A percentile compares a stretch with the other conserved stretches of the same genome.
phyloP scores from a whole-genome alignment of 257 asterid species.

The Capsicum chinense region DNA sequence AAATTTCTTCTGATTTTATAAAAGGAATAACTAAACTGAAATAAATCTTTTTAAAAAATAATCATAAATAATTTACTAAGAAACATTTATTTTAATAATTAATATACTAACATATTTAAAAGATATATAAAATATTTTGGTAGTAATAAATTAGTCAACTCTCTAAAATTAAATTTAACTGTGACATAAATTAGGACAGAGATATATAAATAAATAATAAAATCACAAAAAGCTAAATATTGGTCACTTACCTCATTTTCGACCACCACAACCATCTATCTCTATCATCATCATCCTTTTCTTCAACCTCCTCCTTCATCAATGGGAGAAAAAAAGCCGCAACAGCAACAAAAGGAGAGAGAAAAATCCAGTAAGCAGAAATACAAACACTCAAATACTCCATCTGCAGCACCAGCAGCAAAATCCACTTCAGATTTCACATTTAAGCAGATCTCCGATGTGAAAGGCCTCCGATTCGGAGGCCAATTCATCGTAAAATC shows the following conservation, averaged over 20 bases:
- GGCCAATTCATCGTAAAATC: conserved; percentile 94
- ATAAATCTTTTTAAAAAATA: too few species aligned
- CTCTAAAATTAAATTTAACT: too few species aligned
- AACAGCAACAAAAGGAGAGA: background rate
- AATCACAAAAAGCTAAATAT: conserved; percentile 3
- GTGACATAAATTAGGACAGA: too few species aligned
- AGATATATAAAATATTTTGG: too few species aligned
- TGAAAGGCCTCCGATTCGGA: conserved; percentile 91
- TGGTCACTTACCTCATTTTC: background rate
- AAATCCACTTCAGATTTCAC: conserved; percentile 63
- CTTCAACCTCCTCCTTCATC: background rate
- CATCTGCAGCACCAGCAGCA: background rate
- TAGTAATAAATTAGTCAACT: too few species aligned
- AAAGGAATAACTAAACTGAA: too few species aligned
- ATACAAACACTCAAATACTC: conserved; percentile 68
- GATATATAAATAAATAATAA: background rate
- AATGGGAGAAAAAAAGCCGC: conserved; percentile 52
- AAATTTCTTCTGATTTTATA: too few species aligned
- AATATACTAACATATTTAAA: too few species aligned
- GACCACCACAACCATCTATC: background rate
- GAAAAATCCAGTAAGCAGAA: conserved; percentile 67
- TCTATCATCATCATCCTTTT: background rate
- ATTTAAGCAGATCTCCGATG: conserved; percentile 69
- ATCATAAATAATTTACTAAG: too few species aligned
- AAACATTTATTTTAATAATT: too few species aligned